Conservation (phyloP, 495 filamentous ascomycete genomes). For the Rhizodiscina lignyota region DNA sequence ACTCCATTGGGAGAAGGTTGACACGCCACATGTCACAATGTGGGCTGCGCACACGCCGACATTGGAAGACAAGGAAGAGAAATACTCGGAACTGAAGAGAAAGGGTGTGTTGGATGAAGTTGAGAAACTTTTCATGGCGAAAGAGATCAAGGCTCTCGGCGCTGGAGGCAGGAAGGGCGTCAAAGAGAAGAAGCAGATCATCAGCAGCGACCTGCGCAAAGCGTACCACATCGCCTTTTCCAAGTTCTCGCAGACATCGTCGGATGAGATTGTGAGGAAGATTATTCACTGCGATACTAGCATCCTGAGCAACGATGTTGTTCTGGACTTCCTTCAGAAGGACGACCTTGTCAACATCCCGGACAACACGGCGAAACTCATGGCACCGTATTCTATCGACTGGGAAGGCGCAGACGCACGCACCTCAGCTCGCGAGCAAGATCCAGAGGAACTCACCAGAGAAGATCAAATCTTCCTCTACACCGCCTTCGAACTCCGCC, state of each 20-base stretch:
- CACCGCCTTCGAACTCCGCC: slow-evolving; percentile 86
- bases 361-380: slow-evolving; percentile 75
- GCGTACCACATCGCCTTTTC: slow-evolving; percentile 84
- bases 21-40: slow-evolving; percentile 81
- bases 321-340: slow-evolving; percentile 92
- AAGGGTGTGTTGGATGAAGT: slow-evolving; percentile 95
- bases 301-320: slow-evolving; percentile 78
- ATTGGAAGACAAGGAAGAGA: slow-evolving; percentile 72
- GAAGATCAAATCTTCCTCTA: slow-evolving; percentile 91
- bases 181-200: slow-evolving; percentile 82
- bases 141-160: slow-evolving; percentile 80
- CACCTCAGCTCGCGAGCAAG: slow-evolving; percentile 65
- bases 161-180: slow-evolving; percentile 46
- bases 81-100: slow-evolving; percentile 78
- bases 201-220: slow-evolving; percentile 79
- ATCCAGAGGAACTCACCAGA: slow-evolving; percentile 74
- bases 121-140: slow-evolving; percentile 91
- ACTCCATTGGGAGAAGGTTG: slow-evolving; percentile 97
- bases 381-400: slow-evolving; percentile 90
- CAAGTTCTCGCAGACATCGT: slow-evolving; percentile 67
- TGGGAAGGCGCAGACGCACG: slow-evolving; percentile 84
- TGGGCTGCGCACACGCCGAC: slow-evolving; percentile 83
- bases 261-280: slow-evolving; percentile 76
- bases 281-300: slow-evolving; percentile 90
- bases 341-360: slow-evolving; percentile 84